Evolutionary conservation across 805 yeast genomes (phyloP), one percentile per base, ranked within the genome.

Genomic region (Brettanomyces nanus): DNA sequence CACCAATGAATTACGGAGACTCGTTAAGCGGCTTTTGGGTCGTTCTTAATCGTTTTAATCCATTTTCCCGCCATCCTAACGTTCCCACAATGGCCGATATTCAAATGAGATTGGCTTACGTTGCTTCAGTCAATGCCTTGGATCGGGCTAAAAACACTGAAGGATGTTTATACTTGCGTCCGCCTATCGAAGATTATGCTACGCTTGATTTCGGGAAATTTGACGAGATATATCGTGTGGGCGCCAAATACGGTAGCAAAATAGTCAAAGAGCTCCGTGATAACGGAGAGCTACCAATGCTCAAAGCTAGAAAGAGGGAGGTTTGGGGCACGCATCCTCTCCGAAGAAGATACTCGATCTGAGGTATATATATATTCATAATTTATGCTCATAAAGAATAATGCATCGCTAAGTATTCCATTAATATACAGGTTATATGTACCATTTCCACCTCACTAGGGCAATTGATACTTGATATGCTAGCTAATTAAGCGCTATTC

Each of bases 11-110:
- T 31, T 92, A 86, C 57, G 97, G 98, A 2, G 97, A 90, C 53
- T 80, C 97, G 0, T 64, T 92, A 35, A 83, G 92, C 41, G 98
- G 98, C 1, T 66, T 80, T 28, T 89, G 97, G 96, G 95, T 85
- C 6, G 51, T 92, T 5, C 58, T 85, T 40, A 87, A 87, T 58
- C 68, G 94, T 35, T 76, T 89, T 78, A 90, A 92, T 53, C 95
- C 95, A 5, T 89, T 90, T 52, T 84, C 95, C 0, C 66, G 68
- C 10, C 81, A 81, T 49, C 95, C 97, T 3, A 81, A 83, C 55
- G 84, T 86, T 4, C 98, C 98, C 4, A 84, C 82, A 38, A 78
- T 92, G 84, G 86, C 95, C 46, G 98, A 90, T 54, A 86, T 90
- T 42, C 98, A 90, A 62, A 72, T 86, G 65, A 68, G 97, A 40